phyloP scores from a whole-genome alignment of 2,329 filamentous ascomycete species.

The Myriosclerotinia scirpicola region DNA sequence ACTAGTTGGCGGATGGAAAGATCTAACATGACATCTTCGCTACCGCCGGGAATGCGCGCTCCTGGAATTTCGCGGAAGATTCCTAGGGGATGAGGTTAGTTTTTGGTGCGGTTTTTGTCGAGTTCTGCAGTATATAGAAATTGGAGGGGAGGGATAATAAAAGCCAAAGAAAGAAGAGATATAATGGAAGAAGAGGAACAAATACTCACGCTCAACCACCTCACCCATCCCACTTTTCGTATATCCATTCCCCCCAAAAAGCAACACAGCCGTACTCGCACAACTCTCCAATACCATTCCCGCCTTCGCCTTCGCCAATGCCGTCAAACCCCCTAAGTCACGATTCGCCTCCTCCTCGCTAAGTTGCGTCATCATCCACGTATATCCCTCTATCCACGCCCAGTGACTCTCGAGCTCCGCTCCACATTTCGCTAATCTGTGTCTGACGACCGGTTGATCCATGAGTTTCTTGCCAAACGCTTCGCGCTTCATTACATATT shows the following conservation, averaged over 20 bases:
- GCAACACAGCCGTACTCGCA: conserved; percentile 64
- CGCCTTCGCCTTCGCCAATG: conserved; percentile 69
- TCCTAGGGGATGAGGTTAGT: conserved; percentile 42
- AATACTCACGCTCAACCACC: conserved; percentile 62
- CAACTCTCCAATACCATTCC: conserved; percentile 72
- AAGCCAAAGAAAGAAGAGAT: neutral
- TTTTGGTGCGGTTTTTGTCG: neutral
- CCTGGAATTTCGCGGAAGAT: conserved; percentile 65
- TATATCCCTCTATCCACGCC: conserved; percentile 71
- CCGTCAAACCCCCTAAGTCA: conserved; percentile 70
- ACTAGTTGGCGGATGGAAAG: conserved; percentile 68
- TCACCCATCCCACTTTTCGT: conserved; percentile 70
- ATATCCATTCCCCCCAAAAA: conserved; percentile 75
- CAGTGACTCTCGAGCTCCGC: conserved; percentile 67
- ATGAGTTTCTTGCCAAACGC: conserved; percentile 68
- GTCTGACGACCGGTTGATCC: conserved; percentile 72
- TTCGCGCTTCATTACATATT: conserved; percentile 64
- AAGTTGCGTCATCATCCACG: conserved; percentile 66
- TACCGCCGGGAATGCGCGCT: conserved; percentile 64
- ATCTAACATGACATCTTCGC: conserved; percentile 72
- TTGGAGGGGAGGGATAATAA: neutral
- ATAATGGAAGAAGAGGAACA: neutral
- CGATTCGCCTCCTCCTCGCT: conserved; percentile 58
- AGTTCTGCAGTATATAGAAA: neutral
- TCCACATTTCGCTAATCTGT: conserved; percentile 69